A percentile compares a stretch with the other conserved stretches of the same genome.
These are phyloP conservation scores for Allantophomopsis lycopodina DNA, from an alignment of 2,329 filamentous ascomycete species.

Conservation along the genomic window DNA sequence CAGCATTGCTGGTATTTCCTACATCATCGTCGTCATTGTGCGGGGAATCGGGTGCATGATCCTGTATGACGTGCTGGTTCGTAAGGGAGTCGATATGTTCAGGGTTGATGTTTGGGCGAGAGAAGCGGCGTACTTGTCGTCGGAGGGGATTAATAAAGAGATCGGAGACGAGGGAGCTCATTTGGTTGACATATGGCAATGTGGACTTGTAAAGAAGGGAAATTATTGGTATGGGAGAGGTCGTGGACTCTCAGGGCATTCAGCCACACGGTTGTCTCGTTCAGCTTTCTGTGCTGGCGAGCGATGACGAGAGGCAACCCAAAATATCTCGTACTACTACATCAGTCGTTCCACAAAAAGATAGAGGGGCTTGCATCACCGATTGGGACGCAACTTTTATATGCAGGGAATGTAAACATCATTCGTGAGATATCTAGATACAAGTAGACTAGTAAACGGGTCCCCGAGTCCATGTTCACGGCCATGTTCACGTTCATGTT, in stretches of 20 bases:
- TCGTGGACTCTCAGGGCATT: not conserved
- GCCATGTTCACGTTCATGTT: too few relatives aligned
- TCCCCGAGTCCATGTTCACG: too few relatives aligned
- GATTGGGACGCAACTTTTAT: too few relatives aligned
- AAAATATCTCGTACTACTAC: not conserved
- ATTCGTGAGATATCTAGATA: too few relatives aligned
- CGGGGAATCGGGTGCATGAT: conserved; percentile 2
- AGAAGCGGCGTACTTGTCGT: conserved; percentile 51
- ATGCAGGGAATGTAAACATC: too few relatives aligned
- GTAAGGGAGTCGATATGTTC: conserved; percentile 19
- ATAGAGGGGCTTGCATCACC: too few relatives aligned
- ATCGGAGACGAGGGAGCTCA: conserved; percentile 50
- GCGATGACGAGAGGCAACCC: not conserved
- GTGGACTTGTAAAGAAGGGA: not conserved
- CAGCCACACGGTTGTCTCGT: not conserved
- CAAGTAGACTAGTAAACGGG: too few relatives aligned
- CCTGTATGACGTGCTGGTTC: conserved; percentile 4
- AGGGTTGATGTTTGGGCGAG: conserved; percentile 23
- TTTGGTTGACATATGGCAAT: conserved; percentile 20
- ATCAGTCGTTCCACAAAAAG: too few relatives aligned
- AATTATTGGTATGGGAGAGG: not conserved
- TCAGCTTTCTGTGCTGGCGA: not conserved
- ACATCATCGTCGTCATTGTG: conserved; percentile 6
- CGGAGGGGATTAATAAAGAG: conserved; percentile 54
- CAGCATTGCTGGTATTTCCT: not conserved